phyloP scores from a whole-genome alignment of 768 basidiomycete genomes.

The Pleurotus tuoliensis region DNA sequence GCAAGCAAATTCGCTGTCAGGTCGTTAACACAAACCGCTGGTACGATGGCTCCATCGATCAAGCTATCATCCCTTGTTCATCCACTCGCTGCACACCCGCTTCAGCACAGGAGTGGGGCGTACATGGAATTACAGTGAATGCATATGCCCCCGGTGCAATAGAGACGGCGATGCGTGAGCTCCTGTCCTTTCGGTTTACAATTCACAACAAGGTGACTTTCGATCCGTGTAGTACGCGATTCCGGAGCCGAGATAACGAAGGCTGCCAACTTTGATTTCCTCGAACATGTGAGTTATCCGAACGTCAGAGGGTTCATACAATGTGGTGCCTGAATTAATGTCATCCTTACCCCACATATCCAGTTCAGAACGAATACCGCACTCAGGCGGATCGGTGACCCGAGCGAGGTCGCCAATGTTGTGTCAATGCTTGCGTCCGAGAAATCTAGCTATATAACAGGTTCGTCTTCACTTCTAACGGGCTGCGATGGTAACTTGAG shows the following conservation, averaged over 20 bases:
- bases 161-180: conserved; percentile 7
- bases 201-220: neutral
- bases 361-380: neutral
- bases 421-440: conserved; percentile 29
- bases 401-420: conserved; percentile 18
- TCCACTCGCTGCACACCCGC: neutral
- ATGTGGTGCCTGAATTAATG: too few relatives aligned
- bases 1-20: conserved; percentile 39
- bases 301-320: too few relatives aligned
- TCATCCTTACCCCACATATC: too few relatives aligned
- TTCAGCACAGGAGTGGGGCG: conserved; percentile 11
- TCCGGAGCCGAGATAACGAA: too few relatives aligned
- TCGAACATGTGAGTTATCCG: too few relatives aligned
- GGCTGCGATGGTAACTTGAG: neutral
- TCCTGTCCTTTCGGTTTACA: neutral
- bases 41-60: conserved; percentile 17
- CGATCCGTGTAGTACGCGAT: too few relatives aligned
- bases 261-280: too few relatives aligned
- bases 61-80: neutral
- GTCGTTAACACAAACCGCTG: conserved; percentile 34
- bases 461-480: conserved; percentile 7
- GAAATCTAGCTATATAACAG: conserved; percentile 27
- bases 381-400: conserved; percentile 1
- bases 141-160: conserved; percentile 14
- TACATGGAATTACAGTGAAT: conserved; percentile 15